Conservation (phyloP, 2,329 filamentous ascomycete species). For the Verticillium tricorpus region DNA sequence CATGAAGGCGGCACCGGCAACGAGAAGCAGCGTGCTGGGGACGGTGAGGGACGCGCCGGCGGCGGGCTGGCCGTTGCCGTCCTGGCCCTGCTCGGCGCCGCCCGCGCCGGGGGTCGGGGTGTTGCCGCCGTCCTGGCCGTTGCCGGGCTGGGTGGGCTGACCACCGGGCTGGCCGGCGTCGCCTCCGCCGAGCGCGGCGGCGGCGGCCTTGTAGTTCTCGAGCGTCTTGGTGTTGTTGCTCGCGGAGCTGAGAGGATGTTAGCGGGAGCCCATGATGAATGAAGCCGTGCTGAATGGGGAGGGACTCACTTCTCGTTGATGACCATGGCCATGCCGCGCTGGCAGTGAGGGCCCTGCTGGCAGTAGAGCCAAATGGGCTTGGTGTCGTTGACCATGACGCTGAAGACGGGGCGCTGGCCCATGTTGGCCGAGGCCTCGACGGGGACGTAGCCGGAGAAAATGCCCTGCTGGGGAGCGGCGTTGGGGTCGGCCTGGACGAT, state of each 20-base stretch:
- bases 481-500: conserved; percentile 40
- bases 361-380: conserved; percentile 79
- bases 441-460: conserved; percentile 66
- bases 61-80: conserved; percentile 6
- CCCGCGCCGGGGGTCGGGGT: conserved; percentile 6
- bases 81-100: not conserved
- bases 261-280: not conserved
- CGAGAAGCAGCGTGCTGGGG: conserved; percentile 37
- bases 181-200: conserved; percentile 10
- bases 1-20: conserved; percentile 37
- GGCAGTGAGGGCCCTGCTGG: conserved; percentile 69
- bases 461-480: conserved; percentile 46
- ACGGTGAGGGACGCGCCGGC: conserved; percentile 28
- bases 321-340: conserved; percentile 70
- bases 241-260: conserved; percentile 29
- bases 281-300: too few species aligned
- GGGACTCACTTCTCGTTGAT: conserved; percentile 65
- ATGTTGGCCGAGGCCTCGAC: conserved; percentile 46
- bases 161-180: conserved; percentile 17
- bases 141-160: conserved; percentile 6
- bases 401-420: conserved; percentile 62
- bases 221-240: conserved; percentile 51
- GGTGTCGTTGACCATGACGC: conserved; percentile 62
- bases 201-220: conserved; percentile 40
- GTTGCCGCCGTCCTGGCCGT: conserved; percentile 5